These are phyloP conservation scores for Cladobotryum mycophilum DNA, from an alignment of 2,329 filamentous ascomycete species.

Conservation along the genomic window DNA sequence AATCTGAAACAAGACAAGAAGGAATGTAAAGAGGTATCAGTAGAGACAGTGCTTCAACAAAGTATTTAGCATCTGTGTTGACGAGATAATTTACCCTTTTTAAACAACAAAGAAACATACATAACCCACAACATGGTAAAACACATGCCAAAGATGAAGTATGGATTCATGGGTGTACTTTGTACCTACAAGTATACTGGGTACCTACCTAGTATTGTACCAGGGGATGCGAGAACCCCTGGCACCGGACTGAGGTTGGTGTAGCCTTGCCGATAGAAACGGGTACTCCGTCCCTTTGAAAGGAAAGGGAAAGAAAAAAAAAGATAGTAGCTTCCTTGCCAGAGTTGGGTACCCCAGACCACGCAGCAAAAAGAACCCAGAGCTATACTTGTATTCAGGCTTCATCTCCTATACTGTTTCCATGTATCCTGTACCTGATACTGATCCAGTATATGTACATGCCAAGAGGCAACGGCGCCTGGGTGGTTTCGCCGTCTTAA, in stretches of 20 bases:
- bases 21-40: no score
- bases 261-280: slow-evolving; percentile 11
- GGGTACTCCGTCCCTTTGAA: slow-evolving; percentile 8
- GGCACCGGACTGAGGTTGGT: neutral
- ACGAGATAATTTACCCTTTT: no score
- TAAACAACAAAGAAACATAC: no score
- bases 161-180: neutral
- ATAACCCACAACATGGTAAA: no score
- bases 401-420: neutral
- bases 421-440: neutral
- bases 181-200: neutral
- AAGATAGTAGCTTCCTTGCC: neutral
- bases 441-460: neutral
- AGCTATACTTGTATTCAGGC: no score
- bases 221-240: neutral
- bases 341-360: slow-evolving; percentile 9
- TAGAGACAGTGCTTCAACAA: no score
- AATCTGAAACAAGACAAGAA: no score
- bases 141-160: no score
- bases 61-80: no score
- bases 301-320: neutral
- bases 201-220: no score
- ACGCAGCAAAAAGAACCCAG: neutral
- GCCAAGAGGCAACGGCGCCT: neutral
- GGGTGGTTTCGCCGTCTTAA: neutral